Percentiles rank a stretch among this genome's conserved stretches.
Evolutionary conservation across 371 early-diverging fungal species (phyloP).

Genomic region (Lichtheimia ramosa): DNA sequence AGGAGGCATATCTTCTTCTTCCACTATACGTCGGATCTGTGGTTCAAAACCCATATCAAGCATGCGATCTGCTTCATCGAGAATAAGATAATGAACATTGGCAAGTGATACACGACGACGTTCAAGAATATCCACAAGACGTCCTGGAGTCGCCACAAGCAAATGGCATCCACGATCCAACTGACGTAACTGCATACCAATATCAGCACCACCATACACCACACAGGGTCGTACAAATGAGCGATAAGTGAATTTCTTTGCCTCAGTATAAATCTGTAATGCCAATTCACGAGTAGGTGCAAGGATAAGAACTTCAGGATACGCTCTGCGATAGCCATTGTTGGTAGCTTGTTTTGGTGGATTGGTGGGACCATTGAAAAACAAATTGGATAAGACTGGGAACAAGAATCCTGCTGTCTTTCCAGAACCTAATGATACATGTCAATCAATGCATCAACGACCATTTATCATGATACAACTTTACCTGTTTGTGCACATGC

Average conservation of each 20-base stretch:
- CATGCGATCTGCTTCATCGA: slow-evolving; percentile 99
- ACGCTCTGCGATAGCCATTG: slow-evolving; percentile 47
- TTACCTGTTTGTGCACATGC: slow-evolving; percentile 85
- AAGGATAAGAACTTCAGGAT: slow-evolving; percentile 46
- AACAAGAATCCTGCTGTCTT: slow-evolving; percentile 75
- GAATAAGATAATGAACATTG: slow-evolving; percentile 84
- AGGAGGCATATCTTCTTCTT: slow-evolving; percentile 93
- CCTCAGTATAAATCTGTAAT: slow-evolving; percentile 47
- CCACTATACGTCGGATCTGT: slow-evolving; percentile 96
- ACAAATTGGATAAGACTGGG: slow-evolving; percentile 51
- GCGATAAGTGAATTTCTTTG: slow-evolving; percentile 85
- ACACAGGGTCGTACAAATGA: slow-evolving; percentile 93
- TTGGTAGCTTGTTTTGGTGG: slow-evolving; percentile 17
- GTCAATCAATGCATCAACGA: background rate
- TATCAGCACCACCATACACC: slow-evolving; percentile 98
- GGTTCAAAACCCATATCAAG: slow-evolving; percentile 99
- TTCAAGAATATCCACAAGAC: slow-evolving; percentile 95
- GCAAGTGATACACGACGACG: slow-evolving; percentile 83
- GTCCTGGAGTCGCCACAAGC: slow-evolving; percentile 97
- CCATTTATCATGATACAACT: background rate
- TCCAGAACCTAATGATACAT: slow-evolving; percentile 52
- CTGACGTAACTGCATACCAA: slow-evolving; percentile 86
- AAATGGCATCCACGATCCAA: slow-evolving; percentile 95
- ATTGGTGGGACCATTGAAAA: slow-evolving; percentile 70
- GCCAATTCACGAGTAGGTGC: slow-evolving; percentile 50